Conservation (phyloP, 2,329 filamentous ascomycete genomes). For the Geosmithia flava region DNA sequence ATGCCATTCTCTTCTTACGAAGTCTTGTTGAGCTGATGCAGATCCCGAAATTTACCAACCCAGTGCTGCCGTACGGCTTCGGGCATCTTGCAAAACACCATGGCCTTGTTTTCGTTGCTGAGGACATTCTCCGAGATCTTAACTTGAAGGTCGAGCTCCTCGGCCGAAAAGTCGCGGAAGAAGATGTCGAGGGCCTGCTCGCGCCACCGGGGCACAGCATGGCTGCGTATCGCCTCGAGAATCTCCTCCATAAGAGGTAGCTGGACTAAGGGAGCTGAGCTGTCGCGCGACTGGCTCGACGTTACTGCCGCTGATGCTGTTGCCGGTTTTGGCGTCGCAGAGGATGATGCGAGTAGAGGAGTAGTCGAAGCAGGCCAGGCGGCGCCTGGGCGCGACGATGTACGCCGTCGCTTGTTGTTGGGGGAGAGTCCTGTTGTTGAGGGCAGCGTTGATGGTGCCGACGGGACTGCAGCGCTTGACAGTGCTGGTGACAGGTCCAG, state of each 20-base stretch:
- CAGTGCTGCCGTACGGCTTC: conserved; percentile 38
- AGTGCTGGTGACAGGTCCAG: not conserved
- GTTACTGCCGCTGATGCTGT: not conserved
- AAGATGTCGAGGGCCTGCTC: conserved; percentile 48
- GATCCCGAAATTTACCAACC: conserved; percentile 39
- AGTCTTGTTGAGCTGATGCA: conserved; percentile 13
- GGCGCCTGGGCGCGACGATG: conserved; percentile 11
- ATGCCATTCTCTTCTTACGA: no score
- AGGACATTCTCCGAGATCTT: conserved; percentile 47
- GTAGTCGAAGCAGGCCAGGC: conserved; percentile 7
- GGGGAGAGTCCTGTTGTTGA: conserved; percentile 5
- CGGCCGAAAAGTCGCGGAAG: conserved; percentile 43
- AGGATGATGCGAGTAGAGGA: not conserved
- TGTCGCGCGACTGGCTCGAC: not conserved
- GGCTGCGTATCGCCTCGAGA: conserved; percentile 26
- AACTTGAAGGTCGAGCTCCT: conserved; percentile 45
- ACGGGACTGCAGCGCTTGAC: conserved; percentile 1
- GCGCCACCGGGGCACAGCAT: conserved; percentile 33
- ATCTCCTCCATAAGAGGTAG: conserved; percentile 19
- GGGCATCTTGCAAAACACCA: conserved; percentile 52
- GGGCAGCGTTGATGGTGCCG: not conserved
- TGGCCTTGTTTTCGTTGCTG: conserved; percentile 46
- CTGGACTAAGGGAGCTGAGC: not conserved
- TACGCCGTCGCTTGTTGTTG: conserved; percentile 19
- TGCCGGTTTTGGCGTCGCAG: not conserved